Evolutionary conservation across 352 stramenopile genomes (phyloP).

Genomic region (Chrysophaeum taylorii): DNA sequence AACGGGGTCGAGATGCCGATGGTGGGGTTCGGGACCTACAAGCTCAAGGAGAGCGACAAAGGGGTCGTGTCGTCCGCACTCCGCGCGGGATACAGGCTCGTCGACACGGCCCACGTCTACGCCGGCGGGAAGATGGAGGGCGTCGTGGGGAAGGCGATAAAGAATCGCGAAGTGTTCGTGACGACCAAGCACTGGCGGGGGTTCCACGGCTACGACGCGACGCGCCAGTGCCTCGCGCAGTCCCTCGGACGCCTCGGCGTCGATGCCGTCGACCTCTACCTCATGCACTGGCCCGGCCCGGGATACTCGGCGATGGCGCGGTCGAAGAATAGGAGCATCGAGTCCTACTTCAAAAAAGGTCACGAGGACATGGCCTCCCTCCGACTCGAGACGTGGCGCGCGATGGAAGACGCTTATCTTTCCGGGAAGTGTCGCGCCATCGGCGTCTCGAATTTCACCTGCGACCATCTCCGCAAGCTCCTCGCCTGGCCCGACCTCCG

Average conservation of each 20-base stretch:
- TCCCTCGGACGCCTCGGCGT: slow-evolving; percentile 31
- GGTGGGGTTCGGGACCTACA: slow-evolving; percentile 29
- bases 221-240: slow-evolving; percentile 38
- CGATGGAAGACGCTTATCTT: slow-evolving; percentile 32
- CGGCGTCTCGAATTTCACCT: slow-evolving; percentile 47
- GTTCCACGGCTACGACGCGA: slow-evolving; percentile 47
- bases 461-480: slow-evolving; percentile 34
- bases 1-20: background rate
- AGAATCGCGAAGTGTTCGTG: slow-evolving; percentile 38
- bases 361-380: slow-evolving; percentile 23
- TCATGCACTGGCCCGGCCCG: slow-evolving; percentile 47
- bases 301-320: slow-evolving; percentile 17
- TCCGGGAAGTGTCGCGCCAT: slow-evolving; percentile 31
- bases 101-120: slow-evolving; percentile 55
- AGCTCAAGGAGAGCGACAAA: slow-evolving; percentile 31
- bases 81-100: slow-evolving; percentile 35
- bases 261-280: slow-evolving; percentile 36
- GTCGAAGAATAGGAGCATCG: slow-evolving; percentile 6
- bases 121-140: slow-evolving; percentile 39
- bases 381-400: slow-evolving; percentile 31
- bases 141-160: slow-evolving; percentile 28
- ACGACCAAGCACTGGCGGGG: slow-evolving; percentile 52
- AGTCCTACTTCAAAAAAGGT: slow-evolving; percentile 15
- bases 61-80: slow-evolving; percentile 24
- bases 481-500: slow-evolving; percentile 23